phyloP scores from a whole-genome alignment of 2,329 filamentous ascomycete species.

The Aspergillus novoparasiticus region DNA sequence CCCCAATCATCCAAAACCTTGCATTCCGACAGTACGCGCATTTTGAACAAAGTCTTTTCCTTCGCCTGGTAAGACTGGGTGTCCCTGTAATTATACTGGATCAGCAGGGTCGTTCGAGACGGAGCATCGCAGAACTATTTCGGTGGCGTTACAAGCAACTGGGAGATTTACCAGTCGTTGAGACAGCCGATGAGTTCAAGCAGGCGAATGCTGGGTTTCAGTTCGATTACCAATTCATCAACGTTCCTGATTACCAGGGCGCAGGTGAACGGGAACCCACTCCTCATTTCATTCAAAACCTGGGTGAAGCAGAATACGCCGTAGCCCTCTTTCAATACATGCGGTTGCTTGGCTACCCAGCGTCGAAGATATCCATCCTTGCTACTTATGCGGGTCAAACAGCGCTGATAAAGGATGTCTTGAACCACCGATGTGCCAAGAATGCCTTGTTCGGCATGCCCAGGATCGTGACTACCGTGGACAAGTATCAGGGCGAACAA shows the following conservation, averaged over 20 bases:
- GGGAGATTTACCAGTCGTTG: slow-evolving; percentile 75
- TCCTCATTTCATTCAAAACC: slow-evolving; percentile 93
- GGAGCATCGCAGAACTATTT: slow-evolving; percentile 85
- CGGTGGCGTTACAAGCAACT: slow-evolving; percentile 87
- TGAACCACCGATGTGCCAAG: slow-evolving; percentile 78
- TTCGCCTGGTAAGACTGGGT: slow-evolving; percentile 83
- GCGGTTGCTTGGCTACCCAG: slow-evolving; percentile 90
- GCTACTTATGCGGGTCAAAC: slow-evolving; percentile 92
- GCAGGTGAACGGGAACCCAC: slow-evolving; percentile 85
- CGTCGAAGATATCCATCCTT: slow-evolving; percentile 79
- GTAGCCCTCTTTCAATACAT: slow-evolving; percentile 97
- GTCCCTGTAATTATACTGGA: slow-evolving; percentile 91
- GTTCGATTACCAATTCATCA: slow-evolving; percentile 95
- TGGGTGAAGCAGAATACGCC: slow-evolving; percentile 95
- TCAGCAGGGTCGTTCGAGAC: slow-evolving; percentile 87
- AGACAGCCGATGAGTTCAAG: slow-evolving; percentile 69
- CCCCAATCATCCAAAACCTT: slow-evolving; percentile 89
- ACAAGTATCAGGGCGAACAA: slow-evolving; percentile 99
- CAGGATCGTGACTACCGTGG: slow-evolving; percentile 87
- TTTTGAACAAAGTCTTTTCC: slow-evolving; percentile 92
- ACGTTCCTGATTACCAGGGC: slow-evolving; percentile 91
- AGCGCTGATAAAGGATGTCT: slow-evolving; percentile 83
- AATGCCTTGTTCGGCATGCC: slow-evolving; percentile 87
- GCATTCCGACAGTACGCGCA: slow-evolving; percentile 95
- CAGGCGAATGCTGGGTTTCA: slow-evolving; percentile 87